phyloP scores from a whole-genome alignment of 2,329 filamentous ascomycete species.

The Colletotrichum sidae region DNA sequence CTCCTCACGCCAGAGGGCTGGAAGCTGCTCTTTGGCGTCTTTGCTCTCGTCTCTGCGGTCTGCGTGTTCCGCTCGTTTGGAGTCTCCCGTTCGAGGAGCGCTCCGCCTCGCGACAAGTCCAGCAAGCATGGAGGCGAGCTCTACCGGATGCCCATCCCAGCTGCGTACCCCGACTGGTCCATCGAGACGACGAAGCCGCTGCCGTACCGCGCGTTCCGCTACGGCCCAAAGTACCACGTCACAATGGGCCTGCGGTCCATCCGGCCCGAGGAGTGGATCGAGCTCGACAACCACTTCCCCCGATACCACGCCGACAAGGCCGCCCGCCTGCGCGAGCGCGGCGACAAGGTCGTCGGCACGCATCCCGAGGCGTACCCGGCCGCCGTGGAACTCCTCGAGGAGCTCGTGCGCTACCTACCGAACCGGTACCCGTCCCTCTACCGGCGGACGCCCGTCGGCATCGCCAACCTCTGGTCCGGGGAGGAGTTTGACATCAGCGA shows the following conservation, averaged over 20 bases:
- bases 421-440: slow-evolving; percentile 81
- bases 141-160: slow-evolving; percentile 70
- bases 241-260: slow-evolving; percentile 82
- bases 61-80: slow-evolving; percentile 9
- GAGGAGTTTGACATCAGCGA: slow-evolving; percentile 77
- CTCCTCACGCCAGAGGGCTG: slow-evolving; percentile 10
- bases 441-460: slow-evolving; percentile 69
- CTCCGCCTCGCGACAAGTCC: background rate
- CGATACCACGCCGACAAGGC: slow-evolving; percentile 80
- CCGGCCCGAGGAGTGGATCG: slow-evolving; percentile 81
- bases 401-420: slow-evolving; percentile 77
- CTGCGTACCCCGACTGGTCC: slow-evolving; percentile 76
- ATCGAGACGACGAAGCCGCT: slow-evolving; percentile 76
- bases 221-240: slow-evolving; percentile 81
- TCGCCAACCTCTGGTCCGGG: slow-evolving; percentile 77
- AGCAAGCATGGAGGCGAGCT: background rate
- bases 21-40: slow-evolving; percentile 22
- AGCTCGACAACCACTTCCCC: slow-evolving; percentile 83
- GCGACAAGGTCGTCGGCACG: slow-evolving; percentile 74
- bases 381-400: slow-evolving; percentile 81
- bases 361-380: slow-evolving; percentile 77
- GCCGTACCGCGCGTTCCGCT: slow-evolving; percentile 82
- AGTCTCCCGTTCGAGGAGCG: background rate
- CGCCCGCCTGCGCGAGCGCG: slow-evolving; percentile 74
- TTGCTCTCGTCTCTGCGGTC: slow-evolving; percentile 15